phyloP scores from a whole-genome alignment of 805 yeast genomes.

The Cephaloascus fragrans region DNA sequence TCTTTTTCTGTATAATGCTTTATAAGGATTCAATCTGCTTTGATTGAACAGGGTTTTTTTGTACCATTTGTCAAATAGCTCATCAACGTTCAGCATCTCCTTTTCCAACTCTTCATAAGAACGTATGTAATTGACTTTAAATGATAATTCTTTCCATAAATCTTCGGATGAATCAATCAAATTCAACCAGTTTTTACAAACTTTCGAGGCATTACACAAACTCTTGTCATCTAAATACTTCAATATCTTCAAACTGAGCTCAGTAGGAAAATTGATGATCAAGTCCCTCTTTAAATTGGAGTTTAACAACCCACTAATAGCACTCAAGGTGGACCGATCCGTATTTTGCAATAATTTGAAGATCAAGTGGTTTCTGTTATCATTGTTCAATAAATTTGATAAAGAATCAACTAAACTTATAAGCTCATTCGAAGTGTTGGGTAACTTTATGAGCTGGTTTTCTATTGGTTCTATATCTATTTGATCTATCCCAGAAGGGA shows the following conservation, averaged over 20 bases:
- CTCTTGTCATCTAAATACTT: conserved; percentile 53
- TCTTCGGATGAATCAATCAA: conserved; percentile 49
- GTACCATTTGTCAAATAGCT: conserved; percentile 28
- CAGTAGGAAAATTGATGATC: conserved; percentile 61
- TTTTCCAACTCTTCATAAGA: conserved; percentile 31
- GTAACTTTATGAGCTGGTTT: conserved; percentile 11
- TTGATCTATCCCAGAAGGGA: conserved; percentile 18
- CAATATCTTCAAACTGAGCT: conserved; percentile 58
- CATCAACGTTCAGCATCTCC: conserved; percentile 20
- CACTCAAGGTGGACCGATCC: conserved; percentile 52
- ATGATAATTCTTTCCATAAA: conserved; percentile 63
- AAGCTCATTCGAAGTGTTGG: conserved; percentile 26
- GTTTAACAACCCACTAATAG: conserved; percentile 42
- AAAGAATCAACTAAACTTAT: conserved; percentile 25
- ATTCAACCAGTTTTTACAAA: conserved; percentile 60
- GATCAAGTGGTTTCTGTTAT: conserved; percentile 38
- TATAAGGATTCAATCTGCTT: conserved; percentile 25
- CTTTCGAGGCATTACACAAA: conserved; percentile 50
- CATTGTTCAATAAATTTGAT: conserved; percentile 26
- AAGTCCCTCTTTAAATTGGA: conserved; percentile 64
- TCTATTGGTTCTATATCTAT: conserved; percentile 7
- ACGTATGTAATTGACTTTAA: conserved; percentile 51
- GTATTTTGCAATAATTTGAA: conserved; percentile 47
- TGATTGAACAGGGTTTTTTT: conserved; percentile 6
- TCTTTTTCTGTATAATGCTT: conserved; percentile 53